phyloP scores from a whole-genome alignment of 108 stramenopile genomes.

The Cafeteria roenbergensis region DNA sequence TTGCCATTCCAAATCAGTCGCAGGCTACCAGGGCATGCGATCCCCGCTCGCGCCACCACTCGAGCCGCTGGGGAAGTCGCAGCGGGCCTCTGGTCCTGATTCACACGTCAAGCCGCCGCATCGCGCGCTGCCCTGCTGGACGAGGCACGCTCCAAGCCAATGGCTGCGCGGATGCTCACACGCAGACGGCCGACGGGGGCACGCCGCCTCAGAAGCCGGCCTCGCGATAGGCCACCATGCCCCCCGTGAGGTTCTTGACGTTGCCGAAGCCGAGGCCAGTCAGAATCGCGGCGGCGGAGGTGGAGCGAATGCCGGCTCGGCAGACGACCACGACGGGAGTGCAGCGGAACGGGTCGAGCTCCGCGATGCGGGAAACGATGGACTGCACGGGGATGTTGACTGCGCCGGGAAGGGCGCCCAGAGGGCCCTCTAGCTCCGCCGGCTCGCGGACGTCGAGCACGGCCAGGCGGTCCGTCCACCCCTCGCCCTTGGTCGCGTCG shows the following conservation, averaged over 20 bases:
- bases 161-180: too few species aligned
- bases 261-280: not conserved
- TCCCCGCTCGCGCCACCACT: too few species aligned
- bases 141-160: too few species aligned
- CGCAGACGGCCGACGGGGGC: too few species aligned
- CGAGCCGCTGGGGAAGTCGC: too few species aligned
- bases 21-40: too few species aligned
- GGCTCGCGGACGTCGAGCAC: not conserved
- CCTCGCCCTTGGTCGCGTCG: not conserved
- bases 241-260: not conserved
- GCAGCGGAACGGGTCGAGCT: not conserved
- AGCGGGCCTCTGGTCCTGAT: too few species aligned
- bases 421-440: not conserved
- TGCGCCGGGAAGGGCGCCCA: not conserved
- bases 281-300: not conserved
- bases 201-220: not conserved
- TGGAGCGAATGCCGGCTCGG: not conserved
- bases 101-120: too few species aligned
- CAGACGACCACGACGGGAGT: not conserved
- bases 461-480: too few species aligned
- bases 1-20: too few species aligned
- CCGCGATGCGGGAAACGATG: not conserved
- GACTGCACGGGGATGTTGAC: not conserved
- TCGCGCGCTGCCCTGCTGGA: too few species aligned
- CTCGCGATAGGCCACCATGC: not conserved